A percentile compares a stretch with the other conserved stretches of the same genome.
Evolutionary conservation across 768 basidiomycete species (phyloP).

Genomic region (Kwoniella dejecticola): DNA sequence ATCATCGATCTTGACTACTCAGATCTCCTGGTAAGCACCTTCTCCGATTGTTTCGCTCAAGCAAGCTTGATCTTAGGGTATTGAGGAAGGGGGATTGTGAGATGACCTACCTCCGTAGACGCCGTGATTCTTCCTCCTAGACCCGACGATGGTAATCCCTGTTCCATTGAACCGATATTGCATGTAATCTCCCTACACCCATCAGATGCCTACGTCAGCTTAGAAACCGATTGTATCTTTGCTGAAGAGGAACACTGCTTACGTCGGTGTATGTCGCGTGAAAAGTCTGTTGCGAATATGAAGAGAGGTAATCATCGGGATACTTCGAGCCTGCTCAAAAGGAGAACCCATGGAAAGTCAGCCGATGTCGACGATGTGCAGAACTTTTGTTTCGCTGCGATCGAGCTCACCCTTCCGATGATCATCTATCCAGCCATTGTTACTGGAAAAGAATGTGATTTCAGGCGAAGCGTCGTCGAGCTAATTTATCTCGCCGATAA

Average conservation of each 20-base stretch:
- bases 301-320: neutral
- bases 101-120: slow-evolving; percentile 16
- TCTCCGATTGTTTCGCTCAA: too few species aligned
- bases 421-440: slow-evolving; percentile 6
- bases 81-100: neutral
- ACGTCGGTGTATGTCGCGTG: slow-evolving; percentile 11
- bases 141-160: slow-evolving; percentile 28
- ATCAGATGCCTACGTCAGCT: too few species aligned
- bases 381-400: too few species aligned
- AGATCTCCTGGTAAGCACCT: neutral
- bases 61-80: too few species aligned
- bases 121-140: slow-evolving; percentile 35
- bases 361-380: too few species aligned
- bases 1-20: slow-evolving; percentile 9
- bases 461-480: slow-evolving; percentile 16
- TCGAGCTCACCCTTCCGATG: slow-evolving; percentile 6
- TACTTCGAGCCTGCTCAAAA: slow-evolving; percentile 3
- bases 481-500: neutral
- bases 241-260: neutral
- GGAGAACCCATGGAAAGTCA: too few species aligned
- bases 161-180: slow-evolving; percentile 35
- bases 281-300: slow-evolving; percentile 8
- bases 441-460: slow-evolving; percentile 2
- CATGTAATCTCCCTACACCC: slow-evolving; percentile 32
- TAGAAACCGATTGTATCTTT: too few species aligned